phyloP scores from a whole-genome alignment of 2,329 filamentous ascomycete genomes.

The Alternaria conjuncta region DNA sequence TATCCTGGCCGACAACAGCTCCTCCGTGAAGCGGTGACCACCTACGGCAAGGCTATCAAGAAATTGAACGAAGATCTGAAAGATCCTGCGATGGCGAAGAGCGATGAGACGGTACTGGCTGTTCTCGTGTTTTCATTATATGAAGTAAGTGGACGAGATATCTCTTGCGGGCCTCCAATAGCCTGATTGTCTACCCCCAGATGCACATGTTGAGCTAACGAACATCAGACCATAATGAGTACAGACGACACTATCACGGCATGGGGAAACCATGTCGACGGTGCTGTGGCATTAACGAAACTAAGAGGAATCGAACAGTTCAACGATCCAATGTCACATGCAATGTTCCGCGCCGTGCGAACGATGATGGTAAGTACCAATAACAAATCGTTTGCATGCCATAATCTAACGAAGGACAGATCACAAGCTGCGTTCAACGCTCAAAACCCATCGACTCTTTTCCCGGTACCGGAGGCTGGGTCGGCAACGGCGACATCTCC shows the following conservation, averaged over 20 bases:
- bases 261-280: conserved; percentile 51
- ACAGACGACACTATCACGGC: conserved; percentile 46
- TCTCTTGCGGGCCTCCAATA: conserved; percentile 25
- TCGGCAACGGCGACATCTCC: conserved; percentile 35
- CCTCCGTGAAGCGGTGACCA: conserved; percentile 40
- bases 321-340: conserved; percentile 45
- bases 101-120: conserved; percentile 49
- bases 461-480: conserved; percentile 45
- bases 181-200: conserved; percentile 14
- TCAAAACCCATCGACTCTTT: conserved; percentile 49
- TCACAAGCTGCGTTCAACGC: conserved; percentile 49
- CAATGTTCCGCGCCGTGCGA: conserved; percentile 50
- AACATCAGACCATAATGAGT: conserved; percentile 45
- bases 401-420: conserved; percentile 26
- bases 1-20: conserved; percentile 47
- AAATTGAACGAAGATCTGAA: conserved; percentile 47
- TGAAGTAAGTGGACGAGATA: conserved; percentile 43
- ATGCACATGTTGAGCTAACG: conserved; percentile 18
- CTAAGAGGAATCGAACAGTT: conserved; percentile 49
- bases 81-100: conserved; percentile 43
- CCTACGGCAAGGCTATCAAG: conserved; percentile 48
- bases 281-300: conserved; percentile 49
- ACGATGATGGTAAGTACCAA: conserved; percentile 47
- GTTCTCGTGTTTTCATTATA: conserved; percentile 51
- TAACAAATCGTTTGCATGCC: too few species aligned